These are phyloP conservation scores for Mycogone perniciosa DNA, from an alignment of 2,329 filamentous ascomycete species.

Conservation along the genomic window DNA sequence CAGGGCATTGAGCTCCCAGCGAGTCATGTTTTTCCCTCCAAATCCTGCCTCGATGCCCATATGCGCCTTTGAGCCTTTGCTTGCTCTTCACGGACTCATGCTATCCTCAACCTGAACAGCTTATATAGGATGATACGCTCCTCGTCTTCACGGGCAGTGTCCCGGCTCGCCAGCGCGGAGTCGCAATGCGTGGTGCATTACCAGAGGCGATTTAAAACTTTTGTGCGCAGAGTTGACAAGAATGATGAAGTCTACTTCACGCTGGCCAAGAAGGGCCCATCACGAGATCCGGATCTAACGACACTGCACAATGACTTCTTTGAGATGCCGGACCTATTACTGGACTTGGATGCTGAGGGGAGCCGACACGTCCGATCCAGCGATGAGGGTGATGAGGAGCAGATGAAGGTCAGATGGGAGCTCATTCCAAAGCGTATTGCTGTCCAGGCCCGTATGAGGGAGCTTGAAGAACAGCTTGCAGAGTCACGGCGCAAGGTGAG, in stretches of 20 bases:
- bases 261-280: conserved; percentile 15
- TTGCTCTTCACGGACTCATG: background rate
- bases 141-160: conserved; percentile 8
- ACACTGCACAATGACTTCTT: conserved; percentile 26
- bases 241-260: conserved; percentile 23
- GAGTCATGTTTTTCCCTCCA: too few species aligned
- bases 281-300: conserved; percentile 10
- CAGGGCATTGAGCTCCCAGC: too few species aligned
- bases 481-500: conserved; percentile 21
- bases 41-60: background rate
- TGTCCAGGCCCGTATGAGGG: conserved; percentile 21
- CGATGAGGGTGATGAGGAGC: conserved; percentile 30
- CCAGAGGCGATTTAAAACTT: conserved; percentile 18
- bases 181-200: conserved; percentile 1
- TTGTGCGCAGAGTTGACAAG: conserved; percentile 18
- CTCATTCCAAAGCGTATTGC: conserved; percentile 17
- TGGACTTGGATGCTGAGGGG: conserved; percentile 48
- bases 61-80: background rate
- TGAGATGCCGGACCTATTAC: conserved; percentile 36
- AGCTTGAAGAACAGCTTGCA: conserved; percentile 25
- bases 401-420: conserved; percentile 25
- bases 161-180: conserved; percentile 9
- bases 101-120: background rate
- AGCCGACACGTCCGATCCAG: conserved; percentile 37
- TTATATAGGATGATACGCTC: conserved; percentile 15